A percentile compares a stretch with the other conserved stretches of the same genome.
Conservation (phyloP, 2,329 filamentous ascomycete species). For the Bertia moriformis region DNA sequence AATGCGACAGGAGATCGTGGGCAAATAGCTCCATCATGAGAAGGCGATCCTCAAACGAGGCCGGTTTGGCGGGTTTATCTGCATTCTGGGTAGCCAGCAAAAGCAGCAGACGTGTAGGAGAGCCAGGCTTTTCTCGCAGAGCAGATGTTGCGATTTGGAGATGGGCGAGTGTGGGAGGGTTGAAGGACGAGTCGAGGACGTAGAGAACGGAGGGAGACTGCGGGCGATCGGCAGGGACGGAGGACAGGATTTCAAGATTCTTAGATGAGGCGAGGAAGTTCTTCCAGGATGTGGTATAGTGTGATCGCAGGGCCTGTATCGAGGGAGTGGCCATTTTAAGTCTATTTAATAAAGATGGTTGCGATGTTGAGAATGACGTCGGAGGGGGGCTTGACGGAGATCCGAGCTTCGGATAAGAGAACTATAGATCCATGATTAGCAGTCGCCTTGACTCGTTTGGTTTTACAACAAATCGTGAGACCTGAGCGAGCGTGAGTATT, state of each 20-base stretch:
- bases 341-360: too few relatives aligned
- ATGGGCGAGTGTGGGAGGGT: slow-evolving; percentile 47
- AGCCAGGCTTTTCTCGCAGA: slow-evolving; percentile 18
- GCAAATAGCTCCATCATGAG: slow-evolving; percentile 31
- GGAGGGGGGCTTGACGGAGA: not conserved
- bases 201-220: slow-evolving; percentile 30
- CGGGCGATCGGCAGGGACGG: slow-evolving; percentile 5
- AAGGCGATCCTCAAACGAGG: slow-evolving; percentile 28
- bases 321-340: not conserved
- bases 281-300: slow-evolving; percentile 22
- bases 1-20: slow-evolving; percentile 18
- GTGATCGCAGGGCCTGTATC: slow-evolving; percentile 12
- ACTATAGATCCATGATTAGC: not conserved
- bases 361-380: not conserved
- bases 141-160: slow-evolving; percentile 36
- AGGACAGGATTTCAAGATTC: slow-evolving; percentile 11
- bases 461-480: too few relatives aligned
- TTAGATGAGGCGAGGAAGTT: slow-evolving; percentile 22
- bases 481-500: too few relatives aligned
- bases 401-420: not conserved
- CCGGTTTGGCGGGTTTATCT: slow-evolving; percentile 38
- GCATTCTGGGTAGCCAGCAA: slow-evolving; percentile 51
- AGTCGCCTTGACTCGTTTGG: not conserved
- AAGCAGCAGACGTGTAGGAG: slow-evolving; percentile 30
- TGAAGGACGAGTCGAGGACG: slow-evolving; percentile 53